Conservation (phyloP, 352 stramenopile species). For the Globisporangium uncinulatum region DNA sequence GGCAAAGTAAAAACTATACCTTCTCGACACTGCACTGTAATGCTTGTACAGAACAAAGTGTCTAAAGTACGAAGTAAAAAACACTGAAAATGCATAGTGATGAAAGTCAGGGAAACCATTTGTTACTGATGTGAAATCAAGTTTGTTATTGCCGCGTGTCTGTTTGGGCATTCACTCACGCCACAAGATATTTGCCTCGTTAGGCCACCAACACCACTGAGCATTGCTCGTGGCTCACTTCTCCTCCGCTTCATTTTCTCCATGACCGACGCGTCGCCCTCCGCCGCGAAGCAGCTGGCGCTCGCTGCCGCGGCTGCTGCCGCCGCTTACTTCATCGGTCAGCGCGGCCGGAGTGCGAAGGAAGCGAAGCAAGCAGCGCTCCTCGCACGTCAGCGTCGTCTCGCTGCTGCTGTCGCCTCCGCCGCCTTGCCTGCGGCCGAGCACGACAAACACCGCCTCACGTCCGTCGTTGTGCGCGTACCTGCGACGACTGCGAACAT, state of each 20-base stretch:
- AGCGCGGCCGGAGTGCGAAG: constrained; percentile 33
- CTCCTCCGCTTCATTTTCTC: too few relatives aligned
- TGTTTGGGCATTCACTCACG: background rate
- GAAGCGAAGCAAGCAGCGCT: constrained; percentile 21
- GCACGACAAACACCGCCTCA: constrained; percentile 41
- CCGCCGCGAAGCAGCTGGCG: constrained; percentile 47
- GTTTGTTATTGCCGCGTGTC: background rate
- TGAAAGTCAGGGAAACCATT: background rate
- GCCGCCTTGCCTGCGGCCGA: constrained; percentile 14
- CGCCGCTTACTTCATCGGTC: constrained; percentile 58
- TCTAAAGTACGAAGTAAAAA: too few relatives aligned
- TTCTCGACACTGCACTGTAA: too few relatives aligned
- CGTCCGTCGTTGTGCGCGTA: constrained; percentile 96
- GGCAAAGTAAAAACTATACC: too few relatives aligned
- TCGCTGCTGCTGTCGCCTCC: constrained; percentile 5
- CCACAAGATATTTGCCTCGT: constrained; percentile 13
- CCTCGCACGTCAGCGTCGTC: constrained; percentile 12
- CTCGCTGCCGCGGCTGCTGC: constrained; percentile 44
- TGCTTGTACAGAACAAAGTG: too few relatives aligned
- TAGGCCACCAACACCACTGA: background rate
- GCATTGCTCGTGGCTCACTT: too few relatives aligned
- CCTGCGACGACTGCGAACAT: constrained; percentile 98
- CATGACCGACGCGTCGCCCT: constrained; percentile 14
- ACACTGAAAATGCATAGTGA: background rate
- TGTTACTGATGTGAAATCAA: background rate